phyloP scores from a whole-genome alignment of 768 basidiomycete genomes.

The Multifurca ochricompacta region DNA sequence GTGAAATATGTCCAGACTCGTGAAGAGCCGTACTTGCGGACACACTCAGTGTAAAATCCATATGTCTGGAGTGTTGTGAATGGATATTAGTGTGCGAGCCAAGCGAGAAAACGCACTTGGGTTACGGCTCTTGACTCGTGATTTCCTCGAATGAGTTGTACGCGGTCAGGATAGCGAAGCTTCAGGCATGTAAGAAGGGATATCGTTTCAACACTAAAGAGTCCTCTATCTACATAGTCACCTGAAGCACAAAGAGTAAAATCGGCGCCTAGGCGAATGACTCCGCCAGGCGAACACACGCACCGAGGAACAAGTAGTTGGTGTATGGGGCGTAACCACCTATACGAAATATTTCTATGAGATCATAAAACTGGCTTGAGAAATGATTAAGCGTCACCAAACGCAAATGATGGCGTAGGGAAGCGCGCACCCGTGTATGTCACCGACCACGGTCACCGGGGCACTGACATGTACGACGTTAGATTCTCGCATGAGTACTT shows the following conservation, averaged over 20 bases:
- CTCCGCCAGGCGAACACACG: constrained; percentile 27
- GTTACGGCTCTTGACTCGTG: constrained; percentile 98
- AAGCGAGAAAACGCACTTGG: constrained; percentile 56
- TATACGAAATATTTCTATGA: constrained; percentile 98
- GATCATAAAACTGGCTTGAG: constrained; percentile 96
- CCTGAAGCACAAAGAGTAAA: constrained; percentile 39
- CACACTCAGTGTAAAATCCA: constrained; percentile 98
- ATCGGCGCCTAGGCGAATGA: constrained; percentile 2
- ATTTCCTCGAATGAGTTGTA: constrained; percentile 95
- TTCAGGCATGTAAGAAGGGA: constrained; percentile 95
- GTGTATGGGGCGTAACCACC: constrained; percentile 95
- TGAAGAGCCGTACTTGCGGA: constrained; percentile 92
- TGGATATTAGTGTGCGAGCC: background rate
- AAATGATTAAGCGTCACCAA: constrained; percentile 29
- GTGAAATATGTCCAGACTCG: constrained; percentile 99
- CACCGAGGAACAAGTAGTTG: constrained; percentile 97
- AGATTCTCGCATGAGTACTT: constrained; percentile 97
- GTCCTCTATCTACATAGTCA: constrained; percentile 96
- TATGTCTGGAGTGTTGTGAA: constrained; percentile 59
- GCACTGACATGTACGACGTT: constrained; percentile 97
- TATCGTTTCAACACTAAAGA: constrained; percentile 98
- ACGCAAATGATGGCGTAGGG: constrained; percentile 11
- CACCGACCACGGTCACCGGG: constrained; percentile 97
- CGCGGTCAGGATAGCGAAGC: constrained; percentile 91
- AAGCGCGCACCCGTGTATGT: constrained; percentile 88